Evolutionary conservation across 2,329 filamentous ascomycete genomes (phyloP), one percentile per base, ranked within the genome.

Genomic region (Aschersonia sp.): DNA sequence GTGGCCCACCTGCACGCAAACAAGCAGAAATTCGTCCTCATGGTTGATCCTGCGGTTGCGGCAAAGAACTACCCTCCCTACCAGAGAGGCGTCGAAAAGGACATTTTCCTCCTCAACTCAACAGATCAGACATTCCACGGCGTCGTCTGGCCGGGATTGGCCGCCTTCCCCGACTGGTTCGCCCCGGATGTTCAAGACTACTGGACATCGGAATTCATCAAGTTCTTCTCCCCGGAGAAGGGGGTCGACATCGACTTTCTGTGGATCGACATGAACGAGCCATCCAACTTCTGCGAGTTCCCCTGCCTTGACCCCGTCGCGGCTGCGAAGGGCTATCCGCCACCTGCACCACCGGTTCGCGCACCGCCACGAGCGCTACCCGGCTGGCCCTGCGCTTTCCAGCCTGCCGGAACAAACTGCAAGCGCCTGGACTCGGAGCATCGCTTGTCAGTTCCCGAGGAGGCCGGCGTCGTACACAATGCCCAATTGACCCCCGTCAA

Each of bases 151-250:
- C 81, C 85, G 11, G 85, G 85, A 33, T 71, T 77, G 7, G 76
- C 79, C 0, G 79, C 73, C 2, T 87, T 79, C 61, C 83, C 83
- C 0, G 86, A 90, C 58, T 90, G 85, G 85, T 87, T 88, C 58
- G 66, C 79, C 30, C 69, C 72, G 1, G 75, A 76, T 35, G 75
- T 77, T 1, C 71, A 79, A 47, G 55, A 66, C 1, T 92, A 79
- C 61, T 90, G 85, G 85, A 77, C 75, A 45, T 68, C 71, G 2
- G 76, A 89, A 56, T 82, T 90, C 54, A 56, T 1, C 59, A 58
- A 0, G 6, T 86, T 85, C 66, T 87, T 89, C 61, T 63, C 72
- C 49, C 65, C 76, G 0, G 66, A 76, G 0, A 70, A 66, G 1
- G 85, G 85, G 10, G 71, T 89, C 5, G 76, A 89, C 53, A 81